These are phyloP conservation scores for Ceratocystis smalleyi DNA, from an alignment of 2,329 filamentous ascomycete species.

Conservation along the genomic window DNA sequence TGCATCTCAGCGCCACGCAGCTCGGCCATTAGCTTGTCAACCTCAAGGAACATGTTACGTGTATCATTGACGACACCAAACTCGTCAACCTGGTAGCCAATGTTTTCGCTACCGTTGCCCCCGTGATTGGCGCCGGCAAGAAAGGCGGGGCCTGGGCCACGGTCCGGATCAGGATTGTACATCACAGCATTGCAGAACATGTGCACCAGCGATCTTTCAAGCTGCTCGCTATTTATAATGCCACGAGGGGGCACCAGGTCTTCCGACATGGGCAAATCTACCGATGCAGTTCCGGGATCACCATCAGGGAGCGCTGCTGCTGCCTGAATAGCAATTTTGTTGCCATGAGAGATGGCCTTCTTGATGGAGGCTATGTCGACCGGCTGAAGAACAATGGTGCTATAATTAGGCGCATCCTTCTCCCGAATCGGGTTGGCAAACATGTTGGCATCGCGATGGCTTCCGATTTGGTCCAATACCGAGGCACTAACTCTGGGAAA, in stretches of 20 bases:
- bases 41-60: conserved; percentile 75
- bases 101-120: conserved; percentile 26
- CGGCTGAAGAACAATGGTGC: conserved; percentile 55
- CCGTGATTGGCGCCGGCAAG: conserved; percentile 28
- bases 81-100: conserved; percentile 56
- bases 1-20: conserved; percentile 59
- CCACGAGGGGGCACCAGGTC: conserved; percentile 73
- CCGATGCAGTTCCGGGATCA: conserved; percentile 39
- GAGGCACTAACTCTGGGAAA: conserved; percentile 58
- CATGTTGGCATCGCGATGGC: conserved; percentile 63
- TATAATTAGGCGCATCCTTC: conserved; percentile 60
- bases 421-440: conserved; percentile 63
- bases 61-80: conserved; percentile 80
- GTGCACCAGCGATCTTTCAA: conserved; percentile 83
- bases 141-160: conserved; percentile 51
- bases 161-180: conserved; percentile 79
- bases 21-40: conserved; percentile 61
- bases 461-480: conserved; percentile 60
- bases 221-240: conserved; percentile 83
- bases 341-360: conserved; percentile 58
- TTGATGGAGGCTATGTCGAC: conserved; percentile 68
- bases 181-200: conserved; percentile 98
- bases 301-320: conserved; percentile 44
- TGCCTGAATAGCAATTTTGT: conserved; percentile 45
- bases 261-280: conserved; percentile 53